These are phyloP conservation scores for Cyclostephanos tholiformis DNA, from an alignment of 108 stramenopile species.

Conservation along the genomic window DNA sequence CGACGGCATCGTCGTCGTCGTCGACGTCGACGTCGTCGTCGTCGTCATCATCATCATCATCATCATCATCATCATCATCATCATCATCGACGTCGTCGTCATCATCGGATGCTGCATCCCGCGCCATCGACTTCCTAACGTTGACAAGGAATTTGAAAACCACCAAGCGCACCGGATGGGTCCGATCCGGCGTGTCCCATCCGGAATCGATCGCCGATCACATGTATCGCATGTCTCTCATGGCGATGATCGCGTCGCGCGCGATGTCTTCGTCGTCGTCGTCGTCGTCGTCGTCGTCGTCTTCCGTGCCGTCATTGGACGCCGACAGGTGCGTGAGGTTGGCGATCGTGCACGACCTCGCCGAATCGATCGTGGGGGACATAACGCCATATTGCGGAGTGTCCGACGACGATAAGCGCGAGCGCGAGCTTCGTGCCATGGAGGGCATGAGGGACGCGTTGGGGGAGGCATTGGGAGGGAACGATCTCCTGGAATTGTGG, in stretches of 20 bases:
- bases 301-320: constrained; percentile 27
- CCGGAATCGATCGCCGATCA: constrained; percentile 82
- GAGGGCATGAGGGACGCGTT: constrained; percentile 43
- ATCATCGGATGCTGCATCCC: constrained; percentile 1
- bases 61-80: no score
- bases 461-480: constrained; percentile 45
- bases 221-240: constrained; percentile 75
- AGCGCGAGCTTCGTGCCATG: constrained; percentile 71
- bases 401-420: constrained; percentile 60
- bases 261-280: background rate
- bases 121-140: constrained; percentile 67
- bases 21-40: constrained; percentile 3
- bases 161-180: constrained; percentile 76
- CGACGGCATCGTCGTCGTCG: background rate
- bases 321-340: constrained; percentile 62
- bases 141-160: constrained; percentile 69
- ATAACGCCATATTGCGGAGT: constrained; percentile 81
- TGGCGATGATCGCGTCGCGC: constrained; percentile 66
- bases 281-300: constrained; percentile 9
- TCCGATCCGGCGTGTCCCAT: constrained; percentile 54
- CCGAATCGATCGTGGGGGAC: constrained; percentile 81
- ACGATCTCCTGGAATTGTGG: constrained; percentile 69
- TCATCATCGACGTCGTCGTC: no score
- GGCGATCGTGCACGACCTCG: constrained; percentile 84
- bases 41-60: constrained; percentile 11